Conservation (phyloP, 2,329 filamentous ascomycete genomes). For the Fusarium torreyae region DNA sequence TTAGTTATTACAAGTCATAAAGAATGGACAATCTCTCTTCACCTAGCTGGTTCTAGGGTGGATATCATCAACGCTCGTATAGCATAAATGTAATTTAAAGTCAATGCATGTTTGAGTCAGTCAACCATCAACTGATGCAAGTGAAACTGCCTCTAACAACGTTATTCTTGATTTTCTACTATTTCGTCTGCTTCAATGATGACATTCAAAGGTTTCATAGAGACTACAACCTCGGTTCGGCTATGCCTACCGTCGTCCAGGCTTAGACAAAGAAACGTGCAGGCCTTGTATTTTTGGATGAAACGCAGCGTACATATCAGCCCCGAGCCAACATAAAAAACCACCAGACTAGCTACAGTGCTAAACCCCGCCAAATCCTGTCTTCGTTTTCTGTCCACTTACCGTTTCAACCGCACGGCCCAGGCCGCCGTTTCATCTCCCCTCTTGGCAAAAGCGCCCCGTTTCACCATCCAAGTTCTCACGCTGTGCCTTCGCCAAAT, state of each 20-base stretch:
- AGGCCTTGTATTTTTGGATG: slow-evolving; percentile 7
- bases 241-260: slow-evolving; percentile 2
- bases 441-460: slow-evolving; percentile 14
- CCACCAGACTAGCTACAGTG: background rate
- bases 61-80: slow-evolving; percentile 11
- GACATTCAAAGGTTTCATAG: slow-evolving; percentile 7
- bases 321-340: slow-evolving; percentile 3
- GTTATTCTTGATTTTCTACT: background rate
- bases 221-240: slow-evolving; percentile 25
- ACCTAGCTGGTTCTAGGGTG: background rate
- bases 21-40: slow-evolving; percentile 3
- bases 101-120: slow-evolving; percentile 6
- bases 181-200: background rate
- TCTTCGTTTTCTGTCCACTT: background rate
- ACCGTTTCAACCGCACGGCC: slow-evolving; percentile 32
- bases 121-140: background rate
- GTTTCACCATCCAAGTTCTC: slow-evolving; percentile 33
- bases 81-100: slow-evolving; percentile 23
- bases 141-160: background rate
- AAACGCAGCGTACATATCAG: slow-evolving; percentile 17
- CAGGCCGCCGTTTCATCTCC: slow-evolving; percentile 27
- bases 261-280: slow-evolving; percentile 17
- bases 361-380: background rate
- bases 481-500: background rate
- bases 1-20: slow-evolving; percentile 3